Conservation (phyloP, 2,329 filamentous ascomycete genomes). For the Diaporthe batatas region DNA sequence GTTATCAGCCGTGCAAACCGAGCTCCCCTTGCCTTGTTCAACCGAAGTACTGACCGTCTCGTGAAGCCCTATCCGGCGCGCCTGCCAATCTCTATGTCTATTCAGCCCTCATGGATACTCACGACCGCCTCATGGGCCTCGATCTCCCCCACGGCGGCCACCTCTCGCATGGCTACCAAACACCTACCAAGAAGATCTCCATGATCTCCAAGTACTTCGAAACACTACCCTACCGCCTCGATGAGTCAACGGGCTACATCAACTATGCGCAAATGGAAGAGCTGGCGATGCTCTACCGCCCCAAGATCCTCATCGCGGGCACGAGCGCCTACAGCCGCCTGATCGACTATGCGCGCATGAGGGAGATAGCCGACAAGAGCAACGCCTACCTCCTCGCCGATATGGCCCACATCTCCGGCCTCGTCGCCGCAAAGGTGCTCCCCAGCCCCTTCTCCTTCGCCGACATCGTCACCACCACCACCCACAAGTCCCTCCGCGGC, state of each 20-base stretch:
- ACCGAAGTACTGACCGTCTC: constrained; percentile 40
- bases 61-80: constrained; percentile 79
- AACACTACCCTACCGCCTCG: constrained; percentile 92
- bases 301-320: constrained; percentile 95
- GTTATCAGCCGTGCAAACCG: constrained; percentile 47
- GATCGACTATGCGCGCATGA: constrained; percentile 95
- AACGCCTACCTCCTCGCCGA: constrained; percentile 94
- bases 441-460: constrained; percentile 90
- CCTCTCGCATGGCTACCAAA: constrained; percentile 97
- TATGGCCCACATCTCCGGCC: constrained; percentile 96
- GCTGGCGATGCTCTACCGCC: constrained; percentile 88
- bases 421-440: constrained; percentile 92
- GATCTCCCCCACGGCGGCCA: constrained; percentile 97
- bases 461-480: constrained; percentile 97
- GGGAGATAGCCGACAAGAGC: constrained; percentile 89
- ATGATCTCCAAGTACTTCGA: constrained; percentile 99
- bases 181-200: constrained; percentile 94
- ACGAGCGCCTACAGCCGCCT: constrained; percentile 96
- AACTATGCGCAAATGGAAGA: constrained; percentile 95
- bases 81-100: constrained; percentile 91
- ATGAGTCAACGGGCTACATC: constrained; percentile 91
- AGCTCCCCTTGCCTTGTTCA: constrained; percentile 1
- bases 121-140: constrained; percentile 96
- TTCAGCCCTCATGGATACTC: constrained; percentile 90
- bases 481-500: constrained; percentile 96